Conservation (phyloP, 805 yeast genomes). For the Hanseniaspora pseudoguilliermondii region DNA sequence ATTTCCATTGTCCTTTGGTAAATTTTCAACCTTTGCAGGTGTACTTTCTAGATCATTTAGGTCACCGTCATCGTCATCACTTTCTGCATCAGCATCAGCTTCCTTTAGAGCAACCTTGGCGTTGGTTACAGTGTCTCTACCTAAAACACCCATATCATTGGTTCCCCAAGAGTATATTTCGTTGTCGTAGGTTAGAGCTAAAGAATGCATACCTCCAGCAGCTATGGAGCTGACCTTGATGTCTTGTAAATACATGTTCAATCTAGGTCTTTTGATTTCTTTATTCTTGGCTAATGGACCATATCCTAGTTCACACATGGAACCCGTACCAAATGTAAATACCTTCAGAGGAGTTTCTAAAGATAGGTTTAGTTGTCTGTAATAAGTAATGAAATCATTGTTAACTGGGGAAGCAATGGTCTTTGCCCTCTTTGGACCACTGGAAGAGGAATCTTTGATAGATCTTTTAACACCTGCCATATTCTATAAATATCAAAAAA, state of each 20-base stretch:
- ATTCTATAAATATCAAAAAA: not conserved
- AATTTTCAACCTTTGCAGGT: constrained; percentile 60
- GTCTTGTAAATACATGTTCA: constrained; percentile 53
- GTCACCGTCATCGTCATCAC: constrained; percentile 68
- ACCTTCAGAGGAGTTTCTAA: constrained; percentile 44
- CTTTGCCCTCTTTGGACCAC: constrained; percentile 14
- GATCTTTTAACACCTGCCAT: constrained; percentile 6
- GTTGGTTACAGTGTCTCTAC: constrained; percentile 59
- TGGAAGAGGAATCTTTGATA: constrained; percentile 11
- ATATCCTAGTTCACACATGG: constrained; percentile 95
- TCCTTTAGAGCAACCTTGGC: constrained; percentile 55
- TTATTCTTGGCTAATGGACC: constrained; percentile 88
- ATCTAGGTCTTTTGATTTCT: constrained; percentile 90
- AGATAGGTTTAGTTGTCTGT: constrained; percentile 8
- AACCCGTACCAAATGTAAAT: constrained; percentile 92
- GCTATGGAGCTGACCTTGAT: constrained; percentile 61
- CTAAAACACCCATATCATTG: constrained; percentile 83
- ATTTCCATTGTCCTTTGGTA: constrained; percentile 41
- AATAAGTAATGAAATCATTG: not conserved
- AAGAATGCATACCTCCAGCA: constrained; percentile 90
- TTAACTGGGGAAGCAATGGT: constrained; percentile 4
- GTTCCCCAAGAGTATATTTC: constrained; percentile 98
- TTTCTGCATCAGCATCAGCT: constrained; percentile 45
- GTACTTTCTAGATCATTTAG: constrained; percentile 81
- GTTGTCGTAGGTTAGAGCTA: constrained; percentile 67